Base-by-base conservation (phyloP, 2,329 filamentous ascomycete species). In the Fusarium sp. region DNA sequence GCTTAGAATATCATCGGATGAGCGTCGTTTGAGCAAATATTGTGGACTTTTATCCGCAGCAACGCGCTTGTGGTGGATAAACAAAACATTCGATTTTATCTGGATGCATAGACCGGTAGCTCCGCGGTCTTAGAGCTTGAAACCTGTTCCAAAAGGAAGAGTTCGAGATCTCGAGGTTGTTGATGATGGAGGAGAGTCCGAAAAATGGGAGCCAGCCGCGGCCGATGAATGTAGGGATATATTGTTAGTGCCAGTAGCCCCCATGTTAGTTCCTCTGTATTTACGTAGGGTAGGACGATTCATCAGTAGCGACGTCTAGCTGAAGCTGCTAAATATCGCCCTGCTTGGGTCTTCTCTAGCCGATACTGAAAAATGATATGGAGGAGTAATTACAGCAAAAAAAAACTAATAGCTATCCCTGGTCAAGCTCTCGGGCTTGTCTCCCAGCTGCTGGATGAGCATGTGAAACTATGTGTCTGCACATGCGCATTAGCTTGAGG, bases 11-110 rank as follows among this genome's bases (percentile, higher is more conserved):
- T 43, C 60, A 47, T 55, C 36, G 56, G 45, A 50, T 57, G 32
- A 42, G 46, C 68, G 24, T 48, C 57, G 36, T 19, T 49, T 46
- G 48, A 47, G 48, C 46, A 68, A 68, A 61, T 23, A 65, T 59
- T 45, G 57, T 59, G 56, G 55, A 50, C 39, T 42, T 39, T 42
- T 40, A 47, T 55, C 69, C 65, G 45, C 48, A 58, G 67, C 71
- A 73, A 58, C 52, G 50, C 63, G 61, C 32, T 50, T 42, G 46
- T 52, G 54, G 43, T 65, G 55, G 40, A 42, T 24, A 24, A 36
- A 28, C 15, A 57, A 52, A 47, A 32, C 42, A 45, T 38, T 60
- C 30, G 44, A 56, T 67, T 44, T 30, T 36, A 44, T 32, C 49
- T 62, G 30, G 43, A 54, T 28, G 40, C 50, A 42, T 44, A 48